phyloP scores from a whole-genome alignment of 2,329 filamentous ascomycete genomes.

The Xylariaceae sp. region DNA sequence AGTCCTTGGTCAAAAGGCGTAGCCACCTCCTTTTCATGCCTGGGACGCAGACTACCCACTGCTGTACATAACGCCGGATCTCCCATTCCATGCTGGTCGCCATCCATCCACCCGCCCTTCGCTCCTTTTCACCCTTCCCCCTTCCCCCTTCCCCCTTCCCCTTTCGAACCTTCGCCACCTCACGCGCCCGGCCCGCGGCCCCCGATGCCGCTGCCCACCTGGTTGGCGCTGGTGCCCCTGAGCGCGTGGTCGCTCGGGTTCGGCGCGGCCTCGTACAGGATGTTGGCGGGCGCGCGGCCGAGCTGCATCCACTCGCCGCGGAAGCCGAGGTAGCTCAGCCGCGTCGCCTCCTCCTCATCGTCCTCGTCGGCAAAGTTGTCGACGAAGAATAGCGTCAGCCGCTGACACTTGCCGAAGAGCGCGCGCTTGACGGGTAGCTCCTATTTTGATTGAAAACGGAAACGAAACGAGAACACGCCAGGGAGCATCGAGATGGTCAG shows the following conservation, averaged over 20 bases:
- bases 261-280: conserved; percentile 88
- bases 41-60: too few species aligned
- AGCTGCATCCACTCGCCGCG: conserved; percentile 89
- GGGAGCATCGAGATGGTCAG: too few species aligned
- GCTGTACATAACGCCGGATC: too few species aligned
- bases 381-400: conserved; percentile 77
- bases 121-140: too few species aligned
- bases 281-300: conserved; percentile 73
- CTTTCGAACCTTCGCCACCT: not conserved
- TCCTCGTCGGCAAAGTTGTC: conserved; percentile 65
- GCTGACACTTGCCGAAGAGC: conserved; percentile 78
- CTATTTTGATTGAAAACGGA: too few species aligned
- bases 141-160: too few species aligned
- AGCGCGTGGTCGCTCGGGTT: conserved; percentile 81
- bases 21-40: too few species aligned
- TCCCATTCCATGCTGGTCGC: not conserved
- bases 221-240: conserved; percentile 47
- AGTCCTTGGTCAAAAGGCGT: too few species aligned
- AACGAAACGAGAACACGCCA: too few species aligned
- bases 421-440: conserved; percentile 68
- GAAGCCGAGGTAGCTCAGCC: conserved; percentile 79
- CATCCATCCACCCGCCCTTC: not conserved
- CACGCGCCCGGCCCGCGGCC: conserved; percentile 29
- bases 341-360: conserved; percentile 72
- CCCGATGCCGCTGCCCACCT: conserved; percentile 49